phyloP scores from a whole-genome alignment of 768 basidiomycete species.

The Rhizopogon vesiculosus region DNA sequence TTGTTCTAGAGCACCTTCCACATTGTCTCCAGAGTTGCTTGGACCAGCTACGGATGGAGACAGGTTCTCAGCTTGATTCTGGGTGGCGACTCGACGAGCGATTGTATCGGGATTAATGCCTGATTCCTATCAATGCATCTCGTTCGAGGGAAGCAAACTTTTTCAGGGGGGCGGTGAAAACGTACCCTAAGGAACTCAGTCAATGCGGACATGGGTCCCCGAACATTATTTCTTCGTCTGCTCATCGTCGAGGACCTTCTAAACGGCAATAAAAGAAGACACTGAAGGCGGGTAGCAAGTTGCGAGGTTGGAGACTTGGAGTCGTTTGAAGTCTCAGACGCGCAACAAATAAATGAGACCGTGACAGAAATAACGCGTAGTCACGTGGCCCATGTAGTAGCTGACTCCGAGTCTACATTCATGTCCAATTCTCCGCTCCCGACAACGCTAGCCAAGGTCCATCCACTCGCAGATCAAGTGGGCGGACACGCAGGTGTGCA shows the following conservation, averaged over 20 bases:
- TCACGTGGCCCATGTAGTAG: no score
- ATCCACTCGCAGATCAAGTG: constrained; percentile 57
- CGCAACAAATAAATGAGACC: not conserved
- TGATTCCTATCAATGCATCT: constrained; percentile 36
- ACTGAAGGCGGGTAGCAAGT: not conserved
- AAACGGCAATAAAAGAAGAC: not conserved
- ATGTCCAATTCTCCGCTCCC: not conserved
- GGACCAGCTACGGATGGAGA: constrained; percentile 43
- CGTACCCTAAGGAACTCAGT: constrained; percentile 75
- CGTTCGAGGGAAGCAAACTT: constrained; percentile 12
- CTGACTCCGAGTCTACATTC: not conserved
- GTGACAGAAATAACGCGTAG: no score
- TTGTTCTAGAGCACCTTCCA: constrained; percentile 6
- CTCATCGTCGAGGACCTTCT: constrained; percentile 15
- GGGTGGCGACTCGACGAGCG: constrained; percentile 31
- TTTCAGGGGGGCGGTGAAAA: not conserved
- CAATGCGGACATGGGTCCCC: constrained; percentile 78
- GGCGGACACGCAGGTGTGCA: constrained; percentile 79
- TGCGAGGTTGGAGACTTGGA: no score
- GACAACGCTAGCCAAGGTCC: constrained; percentile 16
- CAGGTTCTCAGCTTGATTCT: constrained; percentile 17
- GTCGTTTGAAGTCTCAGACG: not conserved
- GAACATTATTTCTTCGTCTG: constrained; percentile 49
- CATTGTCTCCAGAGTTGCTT: constrained; percentile 25
- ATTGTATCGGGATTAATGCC: constrained; percentile 45